Conservation (phyloP, 441 rosid species). For the Adansonia grandidieri region DNA sequence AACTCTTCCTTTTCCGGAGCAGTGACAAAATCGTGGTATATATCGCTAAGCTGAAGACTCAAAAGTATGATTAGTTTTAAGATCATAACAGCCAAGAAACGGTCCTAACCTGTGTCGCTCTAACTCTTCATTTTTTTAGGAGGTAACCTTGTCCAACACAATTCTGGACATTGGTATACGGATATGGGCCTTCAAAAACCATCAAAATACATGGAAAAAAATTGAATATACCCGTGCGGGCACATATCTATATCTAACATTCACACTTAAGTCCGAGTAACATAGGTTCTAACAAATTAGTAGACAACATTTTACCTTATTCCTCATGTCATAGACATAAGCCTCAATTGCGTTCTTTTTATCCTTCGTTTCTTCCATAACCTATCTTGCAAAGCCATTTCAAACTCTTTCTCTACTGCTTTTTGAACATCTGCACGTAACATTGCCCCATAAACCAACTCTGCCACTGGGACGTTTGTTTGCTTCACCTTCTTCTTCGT, state of each 20-base stretch:
- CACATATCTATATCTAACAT: too few relatives aligned
- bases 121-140: too few relatives aligned
- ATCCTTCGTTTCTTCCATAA: constrained; percentile 97
- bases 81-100: not conserved
- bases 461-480: constrained; percentile 71
- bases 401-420: constrained; percentile 90
- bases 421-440: constrained; percentile 66
- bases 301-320: constrained; percentile 56
- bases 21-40: constrained; percentile 74
- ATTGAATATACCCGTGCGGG: too few relatives aligned
- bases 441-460: constrained; percentile 77
- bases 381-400: constrained; percentile 96
- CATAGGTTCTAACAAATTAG: not conserved
- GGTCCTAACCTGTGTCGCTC: not conserved
- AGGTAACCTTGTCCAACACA: too few relatives aligned
- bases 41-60: constrained; percentile 67
- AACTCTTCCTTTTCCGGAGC: constrained; percentile 72
- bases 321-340: constrained; percentile 95
- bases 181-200: too few relatives aligned
- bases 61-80: constrained; percentile 20
- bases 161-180: too few relatives aligned
- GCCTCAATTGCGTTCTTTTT: constrained; percentile 94
- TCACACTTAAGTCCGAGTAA: too few relatives aligned
- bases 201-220: too few relatives aligned
- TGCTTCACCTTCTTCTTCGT: constrained; percentile 89